These are phyloP conservation scores for Trichocomaceae sp. DNA, from an alignment of 2,329 filamentous ascomycete genomes.

Conservation along the genomic window DNA sequence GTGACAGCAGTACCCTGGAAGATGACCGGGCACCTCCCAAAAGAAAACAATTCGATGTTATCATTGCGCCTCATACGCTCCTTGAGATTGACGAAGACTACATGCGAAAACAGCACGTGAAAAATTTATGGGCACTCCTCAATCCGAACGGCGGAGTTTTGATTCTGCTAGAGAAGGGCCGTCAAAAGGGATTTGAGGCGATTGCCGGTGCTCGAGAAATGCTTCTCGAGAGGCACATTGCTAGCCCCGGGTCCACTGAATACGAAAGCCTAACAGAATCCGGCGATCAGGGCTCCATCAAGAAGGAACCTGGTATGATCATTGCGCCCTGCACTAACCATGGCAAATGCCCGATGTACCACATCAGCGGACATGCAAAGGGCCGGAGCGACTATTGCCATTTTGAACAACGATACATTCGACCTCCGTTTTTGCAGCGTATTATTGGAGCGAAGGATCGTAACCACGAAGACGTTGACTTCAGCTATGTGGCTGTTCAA, in stretches of 20 bases:
- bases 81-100: constrained; percentile 70
- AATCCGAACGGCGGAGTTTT: constrained; percentile 80
- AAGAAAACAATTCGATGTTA: constrained; percentile 78
- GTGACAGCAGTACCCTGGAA: constrained; percentile 53
- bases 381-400: constrained; percentile 87
- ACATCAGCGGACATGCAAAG: constrained; percentile 57
- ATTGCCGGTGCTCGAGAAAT: constrained; percentile 77
- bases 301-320: constrained; percentile 58
- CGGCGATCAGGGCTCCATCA: constrained; percentile 20
- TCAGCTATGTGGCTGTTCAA: constrained; percentile 81
- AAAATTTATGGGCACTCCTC: constrained; percentile 84
- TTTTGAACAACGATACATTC: constrained; percentile 81
- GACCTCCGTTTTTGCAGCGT: constrained; percentile 72
- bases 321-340: constrained; percentile 77
- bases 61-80: constrained; percentile 80
- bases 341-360: constrained; percentile 80
- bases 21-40: constrained; percentile 48
- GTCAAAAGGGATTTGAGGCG: constrained; percentile 86
- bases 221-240: constrained; percentile 67
- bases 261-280: constrained; percentile 35
- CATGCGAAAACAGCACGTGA: constrained; percentile 68
- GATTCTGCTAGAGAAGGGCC: constrained; percentile 82
- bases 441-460: constrained; percentile 60
- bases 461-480: constrained; percentile 87
- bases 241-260: constrained; percentile 48